Base-by-base conservation (phyloP, 768 basidiomycete species). In the Hericium coralloides region DNA sequence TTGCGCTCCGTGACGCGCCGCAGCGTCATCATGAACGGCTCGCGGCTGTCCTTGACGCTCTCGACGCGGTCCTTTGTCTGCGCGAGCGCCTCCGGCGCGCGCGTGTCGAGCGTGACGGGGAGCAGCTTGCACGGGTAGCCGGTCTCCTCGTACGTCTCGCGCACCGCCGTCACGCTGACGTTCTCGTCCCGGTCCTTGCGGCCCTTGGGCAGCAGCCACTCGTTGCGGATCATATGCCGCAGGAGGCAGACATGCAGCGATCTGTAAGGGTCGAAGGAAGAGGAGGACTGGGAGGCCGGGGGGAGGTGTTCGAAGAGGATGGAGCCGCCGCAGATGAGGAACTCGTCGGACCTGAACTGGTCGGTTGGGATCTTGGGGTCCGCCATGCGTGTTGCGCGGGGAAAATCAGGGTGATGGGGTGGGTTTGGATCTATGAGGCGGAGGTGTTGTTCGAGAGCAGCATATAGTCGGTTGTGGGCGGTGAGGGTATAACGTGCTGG, bases 141-240 rank as follows among this genome's bases (percentile, higher is more conserved):
- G 0, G 83, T 85, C 70, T 85, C 83, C 63, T 83, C 85, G 64
- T 73, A 82, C 0, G 83, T 82, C 68, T 87, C 84, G 17, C 85
- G 73, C 5, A 82, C 59, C 0, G 84, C 83, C 2, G 83, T 72
- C 1, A 56, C 61, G 55, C 79, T 76, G 17, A 82, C 69, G 5
- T 71, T 68, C 67, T 85, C 84, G 1, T 77, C 77, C 20, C 72
- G 65, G 64, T 85, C 81, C 63, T 85, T 84, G 36, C 82, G 74
- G 5, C 83, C 85, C 59, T 84, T 85, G 37, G 85, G 80, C 12
- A 85, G 75, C 5, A 82, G 62, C 62, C 68, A 73, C 48, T 72
- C 68, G 23, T 66, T 49, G 26, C 68, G 65, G 2, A 56, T 58
- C 37, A 54, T 59, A 41, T 71, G 66, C 49, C 60, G 63, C 9